Evolutionary conservation across 1,284 basidiomycete species (phyloP).

Genomic region (Leccinum colubrinum): DNA sequence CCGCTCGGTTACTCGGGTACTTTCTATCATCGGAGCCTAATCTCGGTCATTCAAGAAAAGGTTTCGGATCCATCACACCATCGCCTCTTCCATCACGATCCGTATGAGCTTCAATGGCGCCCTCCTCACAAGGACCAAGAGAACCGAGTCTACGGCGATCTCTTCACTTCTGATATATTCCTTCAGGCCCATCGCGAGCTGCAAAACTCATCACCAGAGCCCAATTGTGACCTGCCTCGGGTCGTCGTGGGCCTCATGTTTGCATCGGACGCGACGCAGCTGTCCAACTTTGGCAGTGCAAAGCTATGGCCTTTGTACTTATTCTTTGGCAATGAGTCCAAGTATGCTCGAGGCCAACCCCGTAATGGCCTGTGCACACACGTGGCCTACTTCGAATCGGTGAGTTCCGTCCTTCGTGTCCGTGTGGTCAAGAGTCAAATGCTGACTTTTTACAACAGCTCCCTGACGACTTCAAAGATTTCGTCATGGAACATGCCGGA

Average conservation of each 20-base stretch:
- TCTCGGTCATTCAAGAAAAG: background rate
- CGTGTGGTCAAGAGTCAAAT: background rate
- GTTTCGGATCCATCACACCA: background rate
- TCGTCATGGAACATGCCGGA: background rate
- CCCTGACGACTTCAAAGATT: background rate
- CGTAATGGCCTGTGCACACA: background rate
- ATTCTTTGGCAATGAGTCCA: conserved; percentile 25
- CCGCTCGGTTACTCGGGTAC: background rate
- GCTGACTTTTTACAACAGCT: background rate
- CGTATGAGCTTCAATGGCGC: background rate
- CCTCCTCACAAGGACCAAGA: background rate
- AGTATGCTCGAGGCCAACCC: background rate
- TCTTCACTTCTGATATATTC: background rate
- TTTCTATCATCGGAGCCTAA: background rate
- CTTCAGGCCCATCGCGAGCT: background rate
- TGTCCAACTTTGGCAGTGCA: conserved; percentile 25
- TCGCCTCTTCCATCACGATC: background rate
- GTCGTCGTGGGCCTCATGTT: conserved; percentile 21
- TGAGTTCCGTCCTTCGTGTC: background rate
- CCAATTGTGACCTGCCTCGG: background rate
- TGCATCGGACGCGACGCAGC: conserved; percentile 31
- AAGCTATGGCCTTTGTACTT: conserved; percentile 31
- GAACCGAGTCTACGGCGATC: background rate
- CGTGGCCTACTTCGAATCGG: background rate
- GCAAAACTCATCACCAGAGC: background rate